Evolutionary conservation across 768 basidiomycete species (phyloP), one percentile per base, ranked within the genome.

Genomic region (Omphalotus guepiniiformis): DNA sequence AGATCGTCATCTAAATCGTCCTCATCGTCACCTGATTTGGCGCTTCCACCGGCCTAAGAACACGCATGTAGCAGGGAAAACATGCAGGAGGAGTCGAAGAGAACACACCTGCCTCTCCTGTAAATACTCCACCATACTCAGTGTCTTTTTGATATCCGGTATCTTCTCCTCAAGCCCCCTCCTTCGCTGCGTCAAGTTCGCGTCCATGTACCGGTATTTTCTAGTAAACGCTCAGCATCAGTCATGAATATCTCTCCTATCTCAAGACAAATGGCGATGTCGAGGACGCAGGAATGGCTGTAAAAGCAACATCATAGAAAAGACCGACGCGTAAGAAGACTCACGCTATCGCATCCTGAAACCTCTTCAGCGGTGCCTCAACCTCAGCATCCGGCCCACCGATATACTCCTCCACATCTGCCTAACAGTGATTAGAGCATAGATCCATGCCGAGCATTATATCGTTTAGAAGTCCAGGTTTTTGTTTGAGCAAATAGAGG

Each of bases 181-280:
- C 44, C 87, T 75, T 38, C 93, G 79, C 59, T 92, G 86, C 5
- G 82, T 71, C 40, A 94, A 72, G 61, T 82, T 93, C 13, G 80
- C 70, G 56, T 98, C 95, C 95, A 99, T 98, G 69, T 95, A 97
- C 41, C 89, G 87, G 73, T 99, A 98, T 75, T 99, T 98, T 57
- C 95, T 99, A 70, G 63, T 73, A 50, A 55, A 52, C 51, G 51
- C 55, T 52, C 47, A 49, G 56, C 50, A 21, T 47, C 4, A 41
- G 26, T 12, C 21, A 38, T 5, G 9, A 16, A 34, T 25, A 12
- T 19, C 3, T 32, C 73, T 66, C 66, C 53, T 56, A 56, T 51
- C 48, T 56, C 39, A 52, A 52, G 55, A 53, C 44, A 61, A 57
- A 34, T 60, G 50, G 53, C 51, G 50, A 41, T 46, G n/a, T 9